Conservation (phyloP, 2,329 filamentous ascomycete genomes). For the Ophiocordyceps australis region DNA sequence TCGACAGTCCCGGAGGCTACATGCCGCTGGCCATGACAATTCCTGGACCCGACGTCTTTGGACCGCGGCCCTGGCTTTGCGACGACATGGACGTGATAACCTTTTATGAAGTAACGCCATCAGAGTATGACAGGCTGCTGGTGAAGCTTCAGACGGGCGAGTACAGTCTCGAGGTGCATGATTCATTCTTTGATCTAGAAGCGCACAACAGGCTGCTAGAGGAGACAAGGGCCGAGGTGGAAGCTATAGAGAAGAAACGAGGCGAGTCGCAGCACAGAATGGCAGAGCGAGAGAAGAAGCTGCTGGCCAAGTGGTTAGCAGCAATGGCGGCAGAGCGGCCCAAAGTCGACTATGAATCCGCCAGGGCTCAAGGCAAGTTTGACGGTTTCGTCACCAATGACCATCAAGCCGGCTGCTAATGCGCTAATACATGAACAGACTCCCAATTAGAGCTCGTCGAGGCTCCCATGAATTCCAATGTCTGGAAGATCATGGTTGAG, state of each 20-base stretch:
- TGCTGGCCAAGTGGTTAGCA: neutral
- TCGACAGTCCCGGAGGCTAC: slow-evolving; percentile 20
- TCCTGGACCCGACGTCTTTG: slow-evolving; percentile 15
- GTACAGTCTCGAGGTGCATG: slow-evolving; percentile 9
- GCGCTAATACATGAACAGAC: neutral
- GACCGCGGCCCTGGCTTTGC: slow-evolving; percentile 16
- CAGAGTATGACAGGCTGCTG: slow-evolving; percentile 11
- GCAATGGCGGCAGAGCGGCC: neutral
- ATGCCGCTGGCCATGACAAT: slow-evolving; percentile 14
- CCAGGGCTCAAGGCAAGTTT: neutral
- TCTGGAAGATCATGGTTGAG: slow-evolving; percentile 31
- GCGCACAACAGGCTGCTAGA: slow-evolving; percentile 1
- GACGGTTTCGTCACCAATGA: neutral
- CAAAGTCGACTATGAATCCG: neutral
- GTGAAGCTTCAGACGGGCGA: slow-evolving; percentile 11
- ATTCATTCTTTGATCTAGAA: slow-evolving; percentile 1
- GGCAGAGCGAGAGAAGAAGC: slow-evolving; percentile 1
- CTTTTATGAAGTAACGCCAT: slow-evolving; percentile 14
- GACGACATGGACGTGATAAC: slow-evolving; percentile 15
- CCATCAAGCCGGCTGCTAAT: neutral
- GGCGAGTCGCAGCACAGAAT: neutral
- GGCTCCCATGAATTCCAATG: slow-evolving; percentile 18
- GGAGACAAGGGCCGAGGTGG: slow-evolving; percentile 1
- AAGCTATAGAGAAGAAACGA: neutral
- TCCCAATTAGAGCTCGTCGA: neutral